Evolutionary conservation across 2,329 filamentous ascomycete species (phyloP), one percentile per base, ranked within the genome.

Genomic region (Trichoderma sp.): DNA sequence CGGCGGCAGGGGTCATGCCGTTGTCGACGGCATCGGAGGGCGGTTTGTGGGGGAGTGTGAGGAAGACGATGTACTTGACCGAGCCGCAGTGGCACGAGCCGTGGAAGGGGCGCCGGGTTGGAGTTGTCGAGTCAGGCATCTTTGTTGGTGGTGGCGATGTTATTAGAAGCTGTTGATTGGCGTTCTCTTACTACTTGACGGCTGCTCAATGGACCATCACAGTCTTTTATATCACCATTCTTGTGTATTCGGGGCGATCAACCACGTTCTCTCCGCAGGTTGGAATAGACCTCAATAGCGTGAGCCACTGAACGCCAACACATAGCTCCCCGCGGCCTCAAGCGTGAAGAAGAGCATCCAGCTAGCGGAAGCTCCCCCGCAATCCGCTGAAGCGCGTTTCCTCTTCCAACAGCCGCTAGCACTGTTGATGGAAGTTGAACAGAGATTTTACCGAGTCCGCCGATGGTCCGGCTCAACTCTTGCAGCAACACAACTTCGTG

Each of bases 21-120:
- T 31, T 7, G 6, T 14, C 58, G 40, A 5, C 21, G n/a, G 10
- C 33, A 33, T 8, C 11, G 8, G 33, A 11, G 1, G 40, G 59
- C 10, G 59, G 59, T 5, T 21, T 62, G 29, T 62, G 59, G 8
- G 59, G 59, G 59, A 62, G 59, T 11, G 59, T 62, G n/a, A 62
- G 59, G 43, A 62, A 62, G 59, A 52, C 43, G 29, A 62, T 62
- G 59, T 62, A 62, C 43, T 62, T 62, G 59, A 62, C 37, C 43
- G n/a, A 52, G 5, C 59, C 59, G 43, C 59, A 62, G 59, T 52
- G 59, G 29, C 59, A 62, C 29, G 59, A 62, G 59, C 59, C 59
- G 43, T 52, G 59, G 59, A 62, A 62, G 13, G 59, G 59, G n/a
- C 59, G 59, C n/a, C 59, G 59, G 24, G 29, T 27, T 62, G 59